These are phyloP conservation scores for Boletus coccyginus DNA, from an alignment of 768 basidiomycete species.

Conservation along the genomic window DNA sequence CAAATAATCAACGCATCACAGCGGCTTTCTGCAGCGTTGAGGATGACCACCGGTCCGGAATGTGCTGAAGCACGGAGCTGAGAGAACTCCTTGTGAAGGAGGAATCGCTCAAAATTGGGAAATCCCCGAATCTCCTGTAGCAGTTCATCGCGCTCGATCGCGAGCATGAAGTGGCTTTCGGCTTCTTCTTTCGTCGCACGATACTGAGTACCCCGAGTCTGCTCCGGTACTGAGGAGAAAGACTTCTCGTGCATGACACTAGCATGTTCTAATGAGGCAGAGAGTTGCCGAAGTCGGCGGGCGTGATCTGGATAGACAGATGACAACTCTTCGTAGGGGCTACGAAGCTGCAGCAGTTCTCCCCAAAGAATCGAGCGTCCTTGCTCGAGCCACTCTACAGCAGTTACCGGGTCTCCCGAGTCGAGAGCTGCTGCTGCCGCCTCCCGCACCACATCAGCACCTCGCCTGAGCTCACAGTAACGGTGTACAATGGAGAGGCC, in stretches of 20 bases:
- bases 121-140: neutral
- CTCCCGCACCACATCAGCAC: constrained; percentile 12
- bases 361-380: constrained; percentile 12
- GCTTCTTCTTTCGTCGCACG: neutral
- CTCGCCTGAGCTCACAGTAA: neutral
- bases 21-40: constrained; percentile 3
- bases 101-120: constrained; percentile 5
- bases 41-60: neutral
- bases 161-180: neutral
- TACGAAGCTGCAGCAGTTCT: constrained; percentile 12
- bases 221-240: neutral
- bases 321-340: constrained; percentile 3
- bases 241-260: neutral
- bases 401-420: neutral
- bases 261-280: neutral
- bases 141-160: neutral
- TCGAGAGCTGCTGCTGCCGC: constrained; percentile 19
- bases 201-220: neutral
- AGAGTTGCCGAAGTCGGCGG: neutral
- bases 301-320: neutral
- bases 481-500: neutral
- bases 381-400: constrained; percentile 13
- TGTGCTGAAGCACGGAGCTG: neutral
- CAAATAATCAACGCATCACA: constrained; percentile 32
- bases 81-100: constrained; percentile 2